Percentiles rank a stretch among this genome's conserved stretches.
Conservation (phyloP, 257 asterid species). For the Lycium ferocissimum region DNA sequence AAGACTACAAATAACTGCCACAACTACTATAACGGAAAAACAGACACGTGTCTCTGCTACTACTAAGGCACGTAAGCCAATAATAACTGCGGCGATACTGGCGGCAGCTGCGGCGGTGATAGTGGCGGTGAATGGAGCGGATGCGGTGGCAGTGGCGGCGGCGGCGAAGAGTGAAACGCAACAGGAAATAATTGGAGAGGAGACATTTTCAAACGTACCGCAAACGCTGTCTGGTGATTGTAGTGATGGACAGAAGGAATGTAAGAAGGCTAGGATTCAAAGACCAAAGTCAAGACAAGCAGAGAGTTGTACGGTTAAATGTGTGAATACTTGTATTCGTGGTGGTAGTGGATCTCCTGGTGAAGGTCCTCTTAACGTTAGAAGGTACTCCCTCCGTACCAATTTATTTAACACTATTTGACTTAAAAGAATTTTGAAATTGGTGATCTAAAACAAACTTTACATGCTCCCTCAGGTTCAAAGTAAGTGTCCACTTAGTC, state of each 20-base stretch:
- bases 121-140: conserved; percentile 35
- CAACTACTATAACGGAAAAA: background rate
- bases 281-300: conserved; percentile 86
- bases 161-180: conserved; percentile 42
- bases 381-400: conserved; percentile 49
- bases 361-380: conserved; percentile 85
- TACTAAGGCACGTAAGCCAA: background rate
- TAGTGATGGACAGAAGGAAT: conserved; percentile 52
- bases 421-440: no score
- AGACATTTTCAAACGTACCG: conserved; percentile 74
- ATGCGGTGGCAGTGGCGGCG: conserved; percentile 30
- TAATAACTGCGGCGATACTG: conserved; percentile 20
- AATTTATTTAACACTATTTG: no score
- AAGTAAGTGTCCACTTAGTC: no score
- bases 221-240: conserved; percentile 76
- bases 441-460: no score
- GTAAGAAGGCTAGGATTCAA: conserved; percentile 73
- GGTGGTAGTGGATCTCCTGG: conserved; percentile 95
- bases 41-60: no score
- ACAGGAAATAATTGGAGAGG: conserved; percentile 51
- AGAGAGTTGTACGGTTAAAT: conserved; percentile 75
- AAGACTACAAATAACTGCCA: background rate
- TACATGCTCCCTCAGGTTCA: no score
- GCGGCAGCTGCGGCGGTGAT: conserved; percentile 18
- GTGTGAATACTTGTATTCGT: conserved; percentile 73